A percentile compares a stretch with the other conserved stretches of the same genome.
phyloP scores from a whole-genome alignment of 345 rosid species.

The Conringia planisiliqua region DNA sequence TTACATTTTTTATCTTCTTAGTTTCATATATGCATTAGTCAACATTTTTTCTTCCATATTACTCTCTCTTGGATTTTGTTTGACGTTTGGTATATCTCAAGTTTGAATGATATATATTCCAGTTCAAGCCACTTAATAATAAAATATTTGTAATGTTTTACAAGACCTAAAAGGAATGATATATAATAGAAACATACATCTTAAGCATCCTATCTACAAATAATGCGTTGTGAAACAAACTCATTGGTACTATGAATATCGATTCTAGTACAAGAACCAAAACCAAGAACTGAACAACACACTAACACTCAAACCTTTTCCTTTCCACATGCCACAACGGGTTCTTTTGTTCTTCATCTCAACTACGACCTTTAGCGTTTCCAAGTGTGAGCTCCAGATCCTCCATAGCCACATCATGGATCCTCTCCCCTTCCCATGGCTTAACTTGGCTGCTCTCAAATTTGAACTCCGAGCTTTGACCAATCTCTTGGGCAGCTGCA shows the following conservation, averaged over 20 bases:
- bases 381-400: conserved; percentile 99
- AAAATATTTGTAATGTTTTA: conserved; percentile 1
- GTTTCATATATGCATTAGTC: not conserved
- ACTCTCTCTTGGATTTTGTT: not conserved
- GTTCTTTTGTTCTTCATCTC: conserved; percentile 11
- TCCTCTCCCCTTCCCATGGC: conserved; percentile 99
- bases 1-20: not conserved
- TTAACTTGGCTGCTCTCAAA: conserved; percentile 76
- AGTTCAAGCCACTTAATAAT: conserved; percentile 1
- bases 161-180: conserved; percentile 17
- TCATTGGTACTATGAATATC: conserved; percentile 20
- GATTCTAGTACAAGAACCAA: conserved; percentile 26
- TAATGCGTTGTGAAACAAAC: conserved; percentile 31
- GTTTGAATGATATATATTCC: not conserved
- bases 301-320: conserved; percentile 14
- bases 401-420: conserved; percentile 89
- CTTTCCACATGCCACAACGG: conserved; percentile 7
- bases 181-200: conserved; percentile 20
- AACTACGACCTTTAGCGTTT: conserved; percentile 50
- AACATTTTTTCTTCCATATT: not conserved
- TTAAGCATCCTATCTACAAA: conserved; percentile 36
- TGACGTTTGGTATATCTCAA: not conserved
- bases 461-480: conserved; percentile 63
- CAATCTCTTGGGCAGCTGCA: conserved; percentile 49
- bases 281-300: conserved; percentile 26